Base-by-base conservation (phyloP, 2,329 filamentous ascomycete species). In the Neofusicoccum parvum region DNA sequence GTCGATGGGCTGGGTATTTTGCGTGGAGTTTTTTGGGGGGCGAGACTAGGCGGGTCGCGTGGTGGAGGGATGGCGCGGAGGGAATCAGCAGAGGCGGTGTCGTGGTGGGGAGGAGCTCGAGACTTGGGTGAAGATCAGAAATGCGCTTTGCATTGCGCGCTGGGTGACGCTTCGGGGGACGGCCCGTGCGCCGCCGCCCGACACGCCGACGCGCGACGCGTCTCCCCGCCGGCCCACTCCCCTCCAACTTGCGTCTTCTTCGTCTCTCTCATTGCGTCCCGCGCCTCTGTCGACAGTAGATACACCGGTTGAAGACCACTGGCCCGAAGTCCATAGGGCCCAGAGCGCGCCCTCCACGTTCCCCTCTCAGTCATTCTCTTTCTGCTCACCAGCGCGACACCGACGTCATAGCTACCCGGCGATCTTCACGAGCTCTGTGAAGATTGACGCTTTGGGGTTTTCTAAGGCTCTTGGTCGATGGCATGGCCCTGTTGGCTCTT, bases 191-290 rank as follows among this genome's bases (percentile, higher is more conserved):
- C 48, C 20, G 34, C 15, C 14, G 48, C 37, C 53, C 53, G 17
- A 58, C 53, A 15, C 37, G 41, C 54, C 41, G 54, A 59, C 41
- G 54, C 54, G 54, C 41, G 54, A 59, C 54, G 54, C 54, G 54
- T 59, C 54, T 59, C 54, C 54, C 54, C 54, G 41, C 14, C 14
- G 3, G 23, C 15, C 15, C 27, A 7, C 14, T 45, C 14, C 3
- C n/a, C 41, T 45, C 41, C 15, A 7, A n/a, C 41, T 9, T 17
- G 11, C 10, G 5, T 15, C 41, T n/a, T 17, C 41, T 45, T 6
- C 15, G 7, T 45, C 37, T 15, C 11, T 11, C 37, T 39, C 37
- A 12, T 39, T 11, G 3, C 3, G 10, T 11, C 37, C 9, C 37
- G 14, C 37, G 10, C 37, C 37, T 11, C 11, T 39, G 37, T 39